A percentile compares a stretch with the other conserved stretches of the same genome.
Evolutionary conservation across 257 asterid species (phyloP).

Genomic region (Fraxinus excelsior): DNA sequence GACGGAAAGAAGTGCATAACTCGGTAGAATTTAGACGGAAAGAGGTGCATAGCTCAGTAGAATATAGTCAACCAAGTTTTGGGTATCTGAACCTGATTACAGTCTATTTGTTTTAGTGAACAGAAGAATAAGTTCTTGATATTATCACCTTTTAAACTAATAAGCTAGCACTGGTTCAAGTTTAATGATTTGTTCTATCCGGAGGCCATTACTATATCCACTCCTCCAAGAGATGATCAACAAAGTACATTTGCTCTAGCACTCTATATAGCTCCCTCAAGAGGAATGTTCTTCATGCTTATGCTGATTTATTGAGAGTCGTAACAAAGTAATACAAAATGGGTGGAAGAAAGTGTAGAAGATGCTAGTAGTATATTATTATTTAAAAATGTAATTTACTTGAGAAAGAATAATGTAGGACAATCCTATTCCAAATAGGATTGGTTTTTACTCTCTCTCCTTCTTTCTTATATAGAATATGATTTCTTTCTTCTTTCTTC

Average conservation of each 20-base stretch:
- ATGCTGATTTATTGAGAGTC: neutral
- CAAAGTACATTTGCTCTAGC: neutral
- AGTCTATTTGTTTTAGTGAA: neutral
- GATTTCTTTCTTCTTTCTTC: too few relatives aligned
- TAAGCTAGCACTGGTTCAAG: neutral
- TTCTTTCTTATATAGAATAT: too few relatives aligned
- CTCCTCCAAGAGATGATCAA: neutral
- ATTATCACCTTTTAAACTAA: neutral
- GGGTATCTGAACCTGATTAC: neutral
- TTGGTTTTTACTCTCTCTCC: too few relatives aligned
- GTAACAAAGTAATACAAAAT: neutral
- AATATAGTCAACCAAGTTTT: neutral
- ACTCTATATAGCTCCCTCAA: neutral
- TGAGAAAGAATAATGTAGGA: neutral
- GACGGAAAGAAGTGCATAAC: neutral
- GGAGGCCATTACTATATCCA: neutral
- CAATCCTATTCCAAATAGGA: too few relatives aligned
- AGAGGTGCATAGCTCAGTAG: too few relatives aligned
- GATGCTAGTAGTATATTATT: neutral
- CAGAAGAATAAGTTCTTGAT: neutral
- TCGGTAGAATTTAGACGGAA: neutral
- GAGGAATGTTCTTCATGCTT: neutral
- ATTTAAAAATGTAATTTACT: neutral
- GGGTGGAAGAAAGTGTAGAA: neutral
- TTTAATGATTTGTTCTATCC: neutral